Percentiles rank a stretch among this genome's conserved stretches.
These are phyloP conservation scores for Alternaria alternata DNA, from an alignment of 2,329 filamentous ascomycete species.

Conservation along the genomic window DNA sequence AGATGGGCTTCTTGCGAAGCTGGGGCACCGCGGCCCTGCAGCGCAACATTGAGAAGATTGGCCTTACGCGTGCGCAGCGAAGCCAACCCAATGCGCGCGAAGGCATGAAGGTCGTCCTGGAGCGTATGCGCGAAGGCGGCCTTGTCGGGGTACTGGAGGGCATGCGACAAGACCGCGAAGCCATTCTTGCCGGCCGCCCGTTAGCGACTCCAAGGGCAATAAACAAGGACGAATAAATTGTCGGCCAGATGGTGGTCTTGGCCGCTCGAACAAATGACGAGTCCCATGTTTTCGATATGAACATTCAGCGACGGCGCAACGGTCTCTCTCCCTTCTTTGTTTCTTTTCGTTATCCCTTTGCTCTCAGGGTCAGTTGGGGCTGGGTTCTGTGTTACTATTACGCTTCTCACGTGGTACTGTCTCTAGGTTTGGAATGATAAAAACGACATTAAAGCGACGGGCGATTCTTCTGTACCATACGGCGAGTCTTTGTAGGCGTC, in stretches of 20 bases:
- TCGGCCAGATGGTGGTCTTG: not conserved
- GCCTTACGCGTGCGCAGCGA: slow-evolving; percentile 77
- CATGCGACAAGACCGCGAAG: slow-evolving; percentile 69
- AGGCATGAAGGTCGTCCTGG: slow-evolving; percentile 83
- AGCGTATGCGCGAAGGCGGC: slow-evolving; percentile 72
- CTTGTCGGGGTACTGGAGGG: slow-evolving; percentile 74
- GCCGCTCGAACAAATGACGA: not conserved
- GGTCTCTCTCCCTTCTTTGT: slow-evolving; percentile 28
- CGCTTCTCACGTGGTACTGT: slow-evolving; percentile 61
- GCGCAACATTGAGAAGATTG: slow-evolving; percentile 79
- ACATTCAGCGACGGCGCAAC: slow-evolving; percentile 45
- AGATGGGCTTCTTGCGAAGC: slow-evolving; percentile 65
- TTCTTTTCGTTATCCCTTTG: slow-evolving; percentile 11
- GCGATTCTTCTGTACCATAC: not conserved
- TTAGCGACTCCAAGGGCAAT: slow-evolving; percentile 22
- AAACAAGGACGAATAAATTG: slow-evolving; percentile 32
- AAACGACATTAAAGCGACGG: not conserved
- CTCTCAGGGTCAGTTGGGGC: slow-evolving; percentile 13
- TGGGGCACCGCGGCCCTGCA: slow-evolving; percentile 78
- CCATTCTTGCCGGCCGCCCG: slow-evolving; percentile 39
- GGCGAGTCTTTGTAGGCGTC: not conserved
- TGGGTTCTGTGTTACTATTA: slow-evolving; percentile 33
- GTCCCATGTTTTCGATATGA: slow-evolving; percentile 21
- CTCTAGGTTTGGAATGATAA: not conserved
- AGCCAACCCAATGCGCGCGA: slow-evolving; percentile 82